Base-by-base conservation (phyloP, 768 basidiomycete species). In the Lentinula sp. region DNA sequence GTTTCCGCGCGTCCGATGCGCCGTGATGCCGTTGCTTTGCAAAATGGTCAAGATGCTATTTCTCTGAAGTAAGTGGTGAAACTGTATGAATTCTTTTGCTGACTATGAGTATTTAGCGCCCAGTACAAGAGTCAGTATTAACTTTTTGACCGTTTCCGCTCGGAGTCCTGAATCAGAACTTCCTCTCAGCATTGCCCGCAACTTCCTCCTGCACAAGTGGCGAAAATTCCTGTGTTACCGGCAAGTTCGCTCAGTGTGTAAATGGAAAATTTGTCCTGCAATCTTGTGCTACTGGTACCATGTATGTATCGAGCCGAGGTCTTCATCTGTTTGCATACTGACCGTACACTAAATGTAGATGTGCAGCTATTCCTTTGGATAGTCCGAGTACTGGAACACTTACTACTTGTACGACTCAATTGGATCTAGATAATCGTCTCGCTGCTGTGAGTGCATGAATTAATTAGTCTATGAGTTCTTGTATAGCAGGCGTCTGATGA, bases 191-290 rank as follows among this genome's bases (percentile, higher is more conserved):
- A 6, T 70, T 77, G 53, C 72, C 65, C 16, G 61, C 72, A 52
- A 61, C 67, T 42, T 73, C 73, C 10, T 66, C 77, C 12, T 76
- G 79, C 61, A 74, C 73, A 42, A 68, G 64, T 7, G 72, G 77
- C 15, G 70, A 79, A 52, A 66, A 77, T 42, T 82, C 84, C 7
- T 88, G 86, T 65, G 69, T 85, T 9, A 69, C 73, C 62, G 67
- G 70, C 41, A 63, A 76, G 37, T 81, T 87, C 61, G 85, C 85
- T 0, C 83, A 83, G 62, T 87, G 86, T 66, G 82, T 81, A 15
- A 71, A 69, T 35, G 83, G 82, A 57, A 75, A 74, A 60, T 78
- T 79, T 59, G 71, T 76, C 36, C 48, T 72, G 50, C 69, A 73
- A 50, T 65, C 68, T 28, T 79, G 78, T 58, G 74, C 68, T 18